Conservation (phyloP, 345 rosid genomes). For the Populus simonii region DNA sequence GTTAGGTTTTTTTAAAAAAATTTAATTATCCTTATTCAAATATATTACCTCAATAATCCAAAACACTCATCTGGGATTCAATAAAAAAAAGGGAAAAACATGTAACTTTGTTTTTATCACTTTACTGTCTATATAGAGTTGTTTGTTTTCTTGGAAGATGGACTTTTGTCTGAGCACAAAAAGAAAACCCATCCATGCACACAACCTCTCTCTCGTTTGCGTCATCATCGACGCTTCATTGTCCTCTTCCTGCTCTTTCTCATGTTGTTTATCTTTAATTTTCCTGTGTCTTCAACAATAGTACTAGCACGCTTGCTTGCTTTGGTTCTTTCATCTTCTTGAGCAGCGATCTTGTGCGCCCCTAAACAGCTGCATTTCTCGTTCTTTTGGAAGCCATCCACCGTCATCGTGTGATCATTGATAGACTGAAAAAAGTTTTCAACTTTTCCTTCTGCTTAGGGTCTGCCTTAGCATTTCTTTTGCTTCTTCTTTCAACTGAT, state of each 20-base stretch:
- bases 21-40: too few relatives aligned
- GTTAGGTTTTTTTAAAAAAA: too few relatives aligned
- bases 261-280: neutral
- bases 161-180: slow-evolving; percentile 22
- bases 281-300: neutral
- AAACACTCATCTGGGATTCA: too few relatives aligned
- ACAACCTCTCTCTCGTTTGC: slow-evolving; percentile 26
- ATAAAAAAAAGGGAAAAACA: neutral
- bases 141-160: slow-evolving; percentile 33
- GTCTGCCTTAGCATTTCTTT: neutral
- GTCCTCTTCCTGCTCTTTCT: neutral
- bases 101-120: slow-evolving; percentile 7
- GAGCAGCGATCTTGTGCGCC: slow-evolving; percentile 34
- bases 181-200: slow-evolving; percentile 55
- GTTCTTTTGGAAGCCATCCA: slow-evolving; percentile 4
- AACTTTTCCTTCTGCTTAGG: slow-evolving; percentile 13
- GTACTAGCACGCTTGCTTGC: neutral
- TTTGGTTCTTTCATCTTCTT: slow-evolving; percentile 14
- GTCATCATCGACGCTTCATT: slow-evolving; percentile 13
- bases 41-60: too few relatives aligned
- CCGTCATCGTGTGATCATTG: slow-evolving; percentile 8
- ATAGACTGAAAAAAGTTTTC: slow-evolving; percentile 12
- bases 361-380: slow-evolving; percentile 9
- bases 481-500: neutral
- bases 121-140: slow-evolving; percentile 2